Conservation (phyloP, 805 yeast species). For the Barnettozyma salicaria region DNA sequence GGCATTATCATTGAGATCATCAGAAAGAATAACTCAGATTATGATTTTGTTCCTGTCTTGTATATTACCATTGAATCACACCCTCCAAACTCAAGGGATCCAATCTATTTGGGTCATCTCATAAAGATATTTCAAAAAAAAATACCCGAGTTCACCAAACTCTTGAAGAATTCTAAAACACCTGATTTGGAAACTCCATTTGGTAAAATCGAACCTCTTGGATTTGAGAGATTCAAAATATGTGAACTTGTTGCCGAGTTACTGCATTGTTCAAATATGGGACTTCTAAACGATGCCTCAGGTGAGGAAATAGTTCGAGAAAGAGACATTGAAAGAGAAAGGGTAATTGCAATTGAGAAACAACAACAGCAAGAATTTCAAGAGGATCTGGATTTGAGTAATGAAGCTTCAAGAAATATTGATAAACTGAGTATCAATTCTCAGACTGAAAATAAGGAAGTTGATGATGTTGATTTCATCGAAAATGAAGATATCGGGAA, state of each 20-base stretch:
- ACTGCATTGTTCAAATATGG: slow-evolving; percentile 97
- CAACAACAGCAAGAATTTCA: slow-evolving; percentile 24
- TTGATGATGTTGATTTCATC: slow-evolving; percentile 9
- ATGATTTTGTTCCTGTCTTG: slow-evolving; percentile 82
- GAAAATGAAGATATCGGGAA: slow-evolving; percentile 16
- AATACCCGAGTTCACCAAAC: slow-evolving; percentile 60
- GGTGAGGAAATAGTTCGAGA: slow-evolving; percentile 63
- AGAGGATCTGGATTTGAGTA: slow-evolving; percentile 27
- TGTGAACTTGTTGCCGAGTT: slow-evolving; percentile 92
- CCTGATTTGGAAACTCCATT: slow-evolving; percentile 52
- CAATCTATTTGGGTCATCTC: slow-evolving; percentile 84
- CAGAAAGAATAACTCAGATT: slow-evolving; percentile 92
- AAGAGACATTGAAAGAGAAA: slow-evolving; percentile 61
- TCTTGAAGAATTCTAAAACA: slow-evolving; percentile 40
- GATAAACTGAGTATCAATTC: slow-evolving; percentile 18
- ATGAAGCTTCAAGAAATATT: slow-evolving; percentile 29
- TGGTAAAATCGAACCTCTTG: slow-evolving; percentile 67
- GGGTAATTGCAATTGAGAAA: slow-evolving; percentile 36
- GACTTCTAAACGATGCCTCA: slow-evolving; percentile 68
- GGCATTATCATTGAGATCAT: slow-evolving; percentile 92
- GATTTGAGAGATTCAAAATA: slow-evolving; percentile 85
- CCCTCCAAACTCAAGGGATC: slow-evolving; percentile 91
- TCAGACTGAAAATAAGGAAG: slow-evolving; percentile 7
- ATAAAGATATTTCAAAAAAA: slow-evolving; percentile 70
- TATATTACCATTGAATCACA: slow-evolving; percentile 79